These are phyloP conservation scores for Ophiocordyceps camponoti-leonardi DNA, from an alignment of 2,329 filamentous ascomycete species.

Conservation along the genomic window DNA sequence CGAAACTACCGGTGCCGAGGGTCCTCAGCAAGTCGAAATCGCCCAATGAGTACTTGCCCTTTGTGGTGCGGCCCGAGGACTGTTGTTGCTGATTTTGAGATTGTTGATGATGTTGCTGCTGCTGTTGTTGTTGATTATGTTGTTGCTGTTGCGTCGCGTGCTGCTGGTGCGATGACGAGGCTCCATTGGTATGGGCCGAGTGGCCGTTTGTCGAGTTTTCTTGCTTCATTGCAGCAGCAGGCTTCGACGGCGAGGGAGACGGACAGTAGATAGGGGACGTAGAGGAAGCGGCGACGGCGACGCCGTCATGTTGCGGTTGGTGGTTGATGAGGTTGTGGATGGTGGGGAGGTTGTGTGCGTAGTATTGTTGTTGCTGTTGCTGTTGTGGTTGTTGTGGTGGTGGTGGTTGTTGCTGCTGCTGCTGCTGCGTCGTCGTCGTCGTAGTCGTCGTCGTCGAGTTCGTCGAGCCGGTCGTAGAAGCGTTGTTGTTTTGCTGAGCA, in stretches of 20 bases:
- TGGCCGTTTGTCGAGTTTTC: conserved; percentile 1
- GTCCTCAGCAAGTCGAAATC: conserved; percentile 88
- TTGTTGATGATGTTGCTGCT: not conserved
- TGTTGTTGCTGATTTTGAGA: conserved; percentile 8
- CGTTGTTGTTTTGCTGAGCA: conserved; percentile 6
- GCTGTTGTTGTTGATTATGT: too few species aligned
- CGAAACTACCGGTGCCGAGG: conserved; percentile 91
- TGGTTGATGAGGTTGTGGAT: conserved; percentile 70
- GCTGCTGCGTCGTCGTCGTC: not conserved
- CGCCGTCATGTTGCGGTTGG: conserved; percentile 22
- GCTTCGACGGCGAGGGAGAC: conserved; percentile 10
- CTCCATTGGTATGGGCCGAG: not conserved
- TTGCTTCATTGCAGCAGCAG: conserved; percentile 8
- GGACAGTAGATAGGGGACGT: conserved; percentile 3
- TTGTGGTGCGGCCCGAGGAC: conserved; percentile 49
- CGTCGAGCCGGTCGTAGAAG: too few species aligned
- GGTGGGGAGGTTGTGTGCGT: conserved; percentile 50
- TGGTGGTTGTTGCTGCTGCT: too few species aligned
- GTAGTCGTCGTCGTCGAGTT: not conserved
- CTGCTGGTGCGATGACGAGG: conserved; percentile 11
- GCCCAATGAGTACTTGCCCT: conserved; percentile 87
- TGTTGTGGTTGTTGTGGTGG: too few species aligned
- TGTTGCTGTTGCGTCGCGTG: too few species aligned
- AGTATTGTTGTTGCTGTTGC: too few species aligned
- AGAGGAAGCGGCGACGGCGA: conserved; percentile 10